Base-by-base conservation (phyloP, 2,329 filamentous ascomycete genomes). In the Scytalidium lignicola region DNA sequence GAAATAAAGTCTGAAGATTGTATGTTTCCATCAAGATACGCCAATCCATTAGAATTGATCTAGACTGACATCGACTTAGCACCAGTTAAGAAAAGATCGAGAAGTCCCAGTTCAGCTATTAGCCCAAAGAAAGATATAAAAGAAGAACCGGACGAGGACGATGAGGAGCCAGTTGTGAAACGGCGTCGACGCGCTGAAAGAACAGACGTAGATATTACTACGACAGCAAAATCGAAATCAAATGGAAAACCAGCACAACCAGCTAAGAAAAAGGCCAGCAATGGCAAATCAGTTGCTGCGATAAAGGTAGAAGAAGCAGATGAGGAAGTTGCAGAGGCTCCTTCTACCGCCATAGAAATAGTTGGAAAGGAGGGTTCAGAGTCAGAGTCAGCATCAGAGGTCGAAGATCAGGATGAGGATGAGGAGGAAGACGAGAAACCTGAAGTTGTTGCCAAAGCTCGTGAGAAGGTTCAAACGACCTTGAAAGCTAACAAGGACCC, bases 401-500 rank as follows among this genome's bases (percentile, higher is more conserved):
- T 71, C 6, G 81, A 82, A 49, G 80, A 77, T n/a, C n/a, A n/a
- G n/a, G n/a, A n/a, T n/a, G n/a, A n/a, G 18, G 75, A 70, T 15
- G 67, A 77, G 19, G 76, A 78, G 8, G 74, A 78, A 43, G 75
- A 80, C 13, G 76, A 87, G 60, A 88, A 88, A 62, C 83, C 89
- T 2, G 82, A 85, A 56, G 68, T 83, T 43, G 82, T 82, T 44
- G 84, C 82, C 40, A 91, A 95, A 67, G 84, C 83, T 43, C 83
- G 88, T 41, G 81, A 92, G 66, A 88, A 89, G 66, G 80, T 92
- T 10, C 90, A 96, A 65, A 82, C 82, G 8, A 87, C 85, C 43
- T 71, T 96, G 51, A 83, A 83, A 62, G 73, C 79, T 17, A 74
- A 70, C 37, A 86, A 90, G 56, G 87, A 95, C 61, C 83, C 87